phyloP scores from a whole-genome alignment of 2,329 filamentous ascomycete genomes.

The Pseudogymnoascus sp. region DNA sequence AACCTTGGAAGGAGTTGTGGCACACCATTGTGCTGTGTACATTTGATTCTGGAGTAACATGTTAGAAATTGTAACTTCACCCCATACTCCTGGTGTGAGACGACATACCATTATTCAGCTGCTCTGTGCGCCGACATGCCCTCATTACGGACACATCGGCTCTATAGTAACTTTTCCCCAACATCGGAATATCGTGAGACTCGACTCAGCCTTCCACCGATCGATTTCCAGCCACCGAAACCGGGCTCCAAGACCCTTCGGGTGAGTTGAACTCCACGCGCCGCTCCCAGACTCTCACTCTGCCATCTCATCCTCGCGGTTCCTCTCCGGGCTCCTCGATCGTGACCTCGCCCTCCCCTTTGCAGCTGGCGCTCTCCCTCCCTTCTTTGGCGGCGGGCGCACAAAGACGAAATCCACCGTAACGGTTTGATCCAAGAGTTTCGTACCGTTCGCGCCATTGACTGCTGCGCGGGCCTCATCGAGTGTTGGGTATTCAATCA shows the following conservation, averaged over 20 bases:
- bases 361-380: conserved; percentile 26
- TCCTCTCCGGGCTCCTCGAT: conserved; percentile 28
- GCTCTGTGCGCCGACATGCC: conserved; percentile 20
- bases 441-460: conserved; percentile 67
- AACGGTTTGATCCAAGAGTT: conserved; percentile 75
- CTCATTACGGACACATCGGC: conserved; percentile 22
- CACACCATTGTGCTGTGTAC: not conserved
- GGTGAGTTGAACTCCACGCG: not conserved
- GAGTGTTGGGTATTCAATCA: conserved; percentile 77
- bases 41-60: conserved; percentile 3
- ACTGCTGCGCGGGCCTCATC: conserved; percentile 76
- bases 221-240: not conserved
- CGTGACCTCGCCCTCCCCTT: conserved; percentile 29
- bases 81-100: not conserved
- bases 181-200: not conserved
- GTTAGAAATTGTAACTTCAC: not conserved
- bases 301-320: not conserved
- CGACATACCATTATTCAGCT: conserved; percentile 7
- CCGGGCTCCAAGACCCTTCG: not conserved
- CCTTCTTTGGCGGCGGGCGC: conserved; percentile 60
- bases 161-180: conserved; percentile 9
- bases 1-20: not conserved
- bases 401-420: conserved; percentile 82
- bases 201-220: not conserved
- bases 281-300: not conserved